Conservation (phyloP, 2,329 filamentous ascomycete genomes). For the Mycosphaerella arachidis region DNA sequence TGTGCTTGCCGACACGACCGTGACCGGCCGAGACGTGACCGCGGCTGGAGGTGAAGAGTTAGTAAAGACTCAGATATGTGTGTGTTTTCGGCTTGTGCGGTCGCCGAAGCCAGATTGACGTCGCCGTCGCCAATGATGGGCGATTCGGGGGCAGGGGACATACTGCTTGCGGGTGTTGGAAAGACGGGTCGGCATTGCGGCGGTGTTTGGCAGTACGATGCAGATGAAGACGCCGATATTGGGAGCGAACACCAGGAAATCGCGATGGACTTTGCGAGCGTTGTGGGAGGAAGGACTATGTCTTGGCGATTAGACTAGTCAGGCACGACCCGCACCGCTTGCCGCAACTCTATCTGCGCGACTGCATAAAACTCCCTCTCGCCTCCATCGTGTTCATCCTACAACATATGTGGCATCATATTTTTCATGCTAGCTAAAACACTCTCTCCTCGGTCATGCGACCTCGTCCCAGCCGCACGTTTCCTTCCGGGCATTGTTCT, state of each 20-base stretch:
- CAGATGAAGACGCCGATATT: constrained; percentile 13
- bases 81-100: neutral
- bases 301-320: neutral
- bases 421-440: neutral
- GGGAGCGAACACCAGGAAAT: neutral
- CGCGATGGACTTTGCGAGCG: neutral
- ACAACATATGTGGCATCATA: neutral
- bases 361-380: neutral
- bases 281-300: neutral
- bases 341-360: neutral
- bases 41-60: constrained; percentile 56
- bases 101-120: neutral
- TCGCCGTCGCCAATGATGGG: neutral
- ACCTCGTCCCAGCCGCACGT: neutral
- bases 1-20: constrained; percentile 98
- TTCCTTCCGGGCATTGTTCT: neutral
- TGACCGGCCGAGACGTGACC: constrained; percentile 98
- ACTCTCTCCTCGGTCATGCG: neutral
- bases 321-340: neutral
- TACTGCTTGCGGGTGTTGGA: constrained; percentile 76
- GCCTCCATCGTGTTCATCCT: neutral
- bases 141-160: constrained; percentile 37
- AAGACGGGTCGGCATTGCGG: constrained; percentile 65
- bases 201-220: constrained; percentile 16
- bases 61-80: constrained; percentile 9